Evolutionary conservation across 2,329 filamentous ascomycete genomes (phyloP).

Genomic region (Fusarium kyushuense): DNA sequence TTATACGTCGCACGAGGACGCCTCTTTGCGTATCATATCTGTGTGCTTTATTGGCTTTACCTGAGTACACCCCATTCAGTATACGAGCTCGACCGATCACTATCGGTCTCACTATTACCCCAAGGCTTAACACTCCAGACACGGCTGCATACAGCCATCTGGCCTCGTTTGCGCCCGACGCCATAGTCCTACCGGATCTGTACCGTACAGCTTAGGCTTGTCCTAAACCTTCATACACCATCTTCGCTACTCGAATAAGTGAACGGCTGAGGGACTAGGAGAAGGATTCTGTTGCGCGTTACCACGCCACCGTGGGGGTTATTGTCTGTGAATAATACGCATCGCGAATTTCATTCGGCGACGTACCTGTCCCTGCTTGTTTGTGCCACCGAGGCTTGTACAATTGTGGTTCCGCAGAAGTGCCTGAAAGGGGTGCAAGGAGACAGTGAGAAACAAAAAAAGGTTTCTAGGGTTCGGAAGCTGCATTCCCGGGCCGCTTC

Average conservation of each 20-base stretch:
- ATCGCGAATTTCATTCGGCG: constrained; percentile 39
- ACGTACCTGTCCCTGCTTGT: constrained; percentile 43
- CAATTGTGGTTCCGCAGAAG: constrained; percentile 53
- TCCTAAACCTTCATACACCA: constrained; percentile 36
- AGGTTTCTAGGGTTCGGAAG: constrained; percentile 46
- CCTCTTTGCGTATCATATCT: constrained; percentile 44
- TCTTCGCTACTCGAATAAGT: constrained; percentile 30
- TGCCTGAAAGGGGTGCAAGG: constrained; percentile 46
- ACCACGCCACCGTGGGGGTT: constrained; percentile 42
- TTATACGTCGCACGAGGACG: constrained; percentile 43
- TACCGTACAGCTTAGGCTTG: constrained; percentile 21
- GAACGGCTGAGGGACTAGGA: constrained; percentile 30
- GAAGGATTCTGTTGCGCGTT: constrained; percentile 34
- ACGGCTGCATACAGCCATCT: constrained; percentile 43
- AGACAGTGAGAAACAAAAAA: constrained; percentile 33
- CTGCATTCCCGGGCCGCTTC: constrained; percentile 51
- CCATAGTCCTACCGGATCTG: constrained; percentile 40
- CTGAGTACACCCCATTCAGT: constrained; percentile 39
- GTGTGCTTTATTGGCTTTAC: constrained; percentile 44
- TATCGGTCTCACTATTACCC: constrained; percentile 39
- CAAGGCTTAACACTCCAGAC: constrained; percentile 43
- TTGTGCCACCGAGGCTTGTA: constrained; percentile 50
- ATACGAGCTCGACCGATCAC: constrained; percentile 52
- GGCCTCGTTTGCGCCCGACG: constrained; percentile 41
- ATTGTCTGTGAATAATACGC: constrained; percentile 33